These are phyloP conservation scores for Medicago lupulina DNA, from an alignment of 306 rosid species.

Conservation along the genomic window DNA sequence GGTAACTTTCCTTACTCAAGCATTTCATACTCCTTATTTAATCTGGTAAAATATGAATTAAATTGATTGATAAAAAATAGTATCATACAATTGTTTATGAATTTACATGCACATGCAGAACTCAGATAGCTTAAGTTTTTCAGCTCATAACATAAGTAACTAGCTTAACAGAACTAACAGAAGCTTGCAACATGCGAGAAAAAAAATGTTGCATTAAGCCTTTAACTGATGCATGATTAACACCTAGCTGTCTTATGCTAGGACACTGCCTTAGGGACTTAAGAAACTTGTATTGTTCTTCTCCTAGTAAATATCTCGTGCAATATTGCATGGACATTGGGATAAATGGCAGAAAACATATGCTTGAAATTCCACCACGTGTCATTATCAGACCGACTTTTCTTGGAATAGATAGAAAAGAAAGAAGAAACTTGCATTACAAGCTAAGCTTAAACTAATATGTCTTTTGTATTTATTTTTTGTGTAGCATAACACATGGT, in stretches of 20 bases:
- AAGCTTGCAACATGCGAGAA: not conserved
- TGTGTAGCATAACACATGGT: constrained; percentile 68
- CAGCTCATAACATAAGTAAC: not conserved
- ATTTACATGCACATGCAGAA: not conserved
- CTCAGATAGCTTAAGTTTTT: not conserved
- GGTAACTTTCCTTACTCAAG: constrained; percentile 50
- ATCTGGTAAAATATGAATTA: too few species aligned
- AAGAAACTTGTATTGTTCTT: constrained; percentile 5
- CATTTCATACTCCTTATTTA: constrained; percentile 13
- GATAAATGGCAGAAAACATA: not conserved
- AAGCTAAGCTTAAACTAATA: constrained; percentile 3
- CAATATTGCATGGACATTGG: not conserved
- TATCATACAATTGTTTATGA: not conserved
- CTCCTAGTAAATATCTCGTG: not conserved
- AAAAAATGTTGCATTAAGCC: not conserved
- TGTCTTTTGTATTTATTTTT: not conserved
- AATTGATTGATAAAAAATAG: too few species aligned
- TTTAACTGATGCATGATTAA: not conserved
- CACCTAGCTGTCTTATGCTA: not conserved
- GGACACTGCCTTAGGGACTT: not conserved
- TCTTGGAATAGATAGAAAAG: not conserved
- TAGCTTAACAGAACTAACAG: not conserved
- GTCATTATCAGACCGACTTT: not conserved
- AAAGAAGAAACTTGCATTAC: too few species aligned
- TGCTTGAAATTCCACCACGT: not conserved